A percentile compares a stretch with the other conserved stretches of the same genome.
Conservation (phyloP, 257 asterid genomes). For the Nicotiana benthamiana region DNA sequence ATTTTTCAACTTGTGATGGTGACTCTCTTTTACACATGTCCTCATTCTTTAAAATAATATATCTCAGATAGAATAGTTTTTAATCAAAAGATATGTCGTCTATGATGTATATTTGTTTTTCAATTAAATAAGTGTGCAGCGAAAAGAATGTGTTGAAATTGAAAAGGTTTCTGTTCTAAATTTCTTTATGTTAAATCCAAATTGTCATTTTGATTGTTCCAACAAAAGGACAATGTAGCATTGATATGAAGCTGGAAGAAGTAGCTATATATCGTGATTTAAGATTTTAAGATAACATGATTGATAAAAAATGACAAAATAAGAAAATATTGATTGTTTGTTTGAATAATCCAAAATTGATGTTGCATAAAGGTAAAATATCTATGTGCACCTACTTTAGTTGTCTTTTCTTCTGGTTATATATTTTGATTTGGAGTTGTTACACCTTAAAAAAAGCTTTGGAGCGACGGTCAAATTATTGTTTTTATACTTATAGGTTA, state of each 20-base stretch:
- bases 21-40: slow-evolving; percentile 1
- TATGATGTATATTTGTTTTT: background rate
- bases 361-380: background rate
- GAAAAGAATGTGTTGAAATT: background rate
- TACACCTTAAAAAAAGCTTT: background rate
- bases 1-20: background rate
- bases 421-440: background rate
- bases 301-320: background rate
- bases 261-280: background rate
- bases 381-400: background rate
- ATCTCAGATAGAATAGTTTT: background rate
- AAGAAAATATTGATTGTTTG: background rate
- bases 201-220: background rate
- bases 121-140: background rate
- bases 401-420: background rate
- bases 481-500: too few relatives aligned
- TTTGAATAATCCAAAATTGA: slow-evolving; percentile 1
- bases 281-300: background rate
- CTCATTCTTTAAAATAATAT: background rate
- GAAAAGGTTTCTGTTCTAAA: background rate
- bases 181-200: background rate
- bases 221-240: background rate
- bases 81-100: background rate
- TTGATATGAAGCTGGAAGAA: background rate
- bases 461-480: too few relatives aligned